Evolutionary conservation across 2,329 filamentous ascomycete species (phyloP).

Genomic region (Neonectria magnoliae): DNA sequence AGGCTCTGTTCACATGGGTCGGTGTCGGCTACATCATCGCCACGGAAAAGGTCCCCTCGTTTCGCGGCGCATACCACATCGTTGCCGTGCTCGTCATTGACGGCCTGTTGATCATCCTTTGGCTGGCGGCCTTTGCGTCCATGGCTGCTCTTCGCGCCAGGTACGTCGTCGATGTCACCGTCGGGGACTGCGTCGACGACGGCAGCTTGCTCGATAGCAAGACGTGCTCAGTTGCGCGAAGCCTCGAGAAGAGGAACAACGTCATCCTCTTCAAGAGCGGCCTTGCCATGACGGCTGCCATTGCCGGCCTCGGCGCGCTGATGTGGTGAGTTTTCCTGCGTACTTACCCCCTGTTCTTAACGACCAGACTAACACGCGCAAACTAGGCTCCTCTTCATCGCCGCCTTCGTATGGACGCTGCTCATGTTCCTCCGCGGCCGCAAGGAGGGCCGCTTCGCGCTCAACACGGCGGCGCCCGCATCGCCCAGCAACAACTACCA

Average conservation of each 20-base stretch:
- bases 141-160: slow-evolving; percentile 51
- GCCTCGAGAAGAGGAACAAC: slow-evolving; percentile 27
- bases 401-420: slow-evolving; percentile 49
- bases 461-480: slow-evolving; percentile 23
- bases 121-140: slow-evolving; percentile 57
- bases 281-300: slow-evolving; percentile 49
- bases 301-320: slow-evolving; percentile 57
- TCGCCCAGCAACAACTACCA: slow-evolving; percentile 42
- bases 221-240: slow-evolving; percentile 41
- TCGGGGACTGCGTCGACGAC: slow-evolving; percentile 48
- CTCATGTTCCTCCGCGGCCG: slow-evolving; percentile 49
- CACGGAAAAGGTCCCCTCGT: slow-evolving; percentile 51
- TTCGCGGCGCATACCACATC: slow-evolving; percentile 54
- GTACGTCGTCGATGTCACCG: slow-evolving; percentile 47
- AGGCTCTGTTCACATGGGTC: slow-evolving; percentile 60
- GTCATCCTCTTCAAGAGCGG: slow-evolving; percentile 51
- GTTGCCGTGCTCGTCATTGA: slow-evolving; percentile 57
- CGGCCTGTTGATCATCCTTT: slow-evolving; percentile 56
- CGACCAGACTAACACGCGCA: slow-evolving; percentile 2
- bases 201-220: slow-evolving; percentile 53
- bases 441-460: slow-evolving; percentile 50
- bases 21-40: slow-evolving; percentile 54
- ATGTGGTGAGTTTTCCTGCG: slow-evolving; percentile 48
- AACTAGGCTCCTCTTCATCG: slow-evolving; percentile 52
- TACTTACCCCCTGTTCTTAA: neutral